Evolutionary conservation across 768 basidiomycete species (phyloP).

Genomic region (Auricularia cornea): DNA sequence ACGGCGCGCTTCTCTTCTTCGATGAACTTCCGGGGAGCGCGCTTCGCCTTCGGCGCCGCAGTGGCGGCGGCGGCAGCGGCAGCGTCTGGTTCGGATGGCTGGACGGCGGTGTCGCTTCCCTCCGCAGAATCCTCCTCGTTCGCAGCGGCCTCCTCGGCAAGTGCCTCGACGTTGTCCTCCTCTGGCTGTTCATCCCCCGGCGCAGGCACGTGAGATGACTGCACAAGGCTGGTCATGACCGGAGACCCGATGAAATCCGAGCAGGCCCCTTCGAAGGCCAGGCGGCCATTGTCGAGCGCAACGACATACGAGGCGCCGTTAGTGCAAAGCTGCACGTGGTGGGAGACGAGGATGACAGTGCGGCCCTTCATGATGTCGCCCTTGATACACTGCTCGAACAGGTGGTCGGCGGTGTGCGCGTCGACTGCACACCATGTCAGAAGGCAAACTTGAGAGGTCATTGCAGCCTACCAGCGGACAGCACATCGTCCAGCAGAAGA

Average conservation of each 20-base stretch:
- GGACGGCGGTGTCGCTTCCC: constrained; percentile 4
- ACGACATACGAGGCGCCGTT: constrained; percentile 77
- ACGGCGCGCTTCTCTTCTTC: constrained; percentile 78
- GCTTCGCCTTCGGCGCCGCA: constrained; percentile 31
- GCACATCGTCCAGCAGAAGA: constrained; percentile 78
- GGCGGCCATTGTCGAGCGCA: constrained; percentile 72
- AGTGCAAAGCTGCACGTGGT: constrained; percentile 84
- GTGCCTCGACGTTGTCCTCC: constrained; percentile 14
- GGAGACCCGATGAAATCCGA: constrained; percentile 60
- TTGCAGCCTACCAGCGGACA: constrained; percentile 27
- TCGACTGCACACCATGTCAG: constrained; percentile 48
- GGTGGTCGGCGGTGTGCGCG: constrained; percentile 74
- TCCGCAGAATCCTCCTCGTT: constrained; percentile 31
- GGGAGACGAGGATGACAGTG: constrained; percentile 85
- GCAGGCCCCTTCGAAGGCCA: constrained; percentile 61
- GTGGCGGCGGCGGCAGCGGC: neutral
- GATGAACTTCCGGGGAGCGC: constrained; percentile 68
- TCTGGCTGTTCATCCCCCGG: constrained; percentile 10
- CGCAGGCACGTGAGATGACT: constrained; percentile 10
- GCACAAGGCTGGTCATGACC: constrained; percentile 20
- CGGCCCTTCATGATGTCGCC: constrained; percentile 72
- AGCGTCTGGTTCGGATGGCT: constrained; percentile 10
- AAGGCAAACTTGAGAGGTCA: constrained; percentile 16
- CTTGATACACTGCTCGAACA: constrained; percentile 69
- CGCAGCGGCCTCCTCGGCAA: constrained; percentile 37